Evolutionary conservation across 1,284 basidiomycete genomes (phyloP), one percentile per base, ranked within the genome.

Genomic region (Apiotrichum gracile): DNA sequence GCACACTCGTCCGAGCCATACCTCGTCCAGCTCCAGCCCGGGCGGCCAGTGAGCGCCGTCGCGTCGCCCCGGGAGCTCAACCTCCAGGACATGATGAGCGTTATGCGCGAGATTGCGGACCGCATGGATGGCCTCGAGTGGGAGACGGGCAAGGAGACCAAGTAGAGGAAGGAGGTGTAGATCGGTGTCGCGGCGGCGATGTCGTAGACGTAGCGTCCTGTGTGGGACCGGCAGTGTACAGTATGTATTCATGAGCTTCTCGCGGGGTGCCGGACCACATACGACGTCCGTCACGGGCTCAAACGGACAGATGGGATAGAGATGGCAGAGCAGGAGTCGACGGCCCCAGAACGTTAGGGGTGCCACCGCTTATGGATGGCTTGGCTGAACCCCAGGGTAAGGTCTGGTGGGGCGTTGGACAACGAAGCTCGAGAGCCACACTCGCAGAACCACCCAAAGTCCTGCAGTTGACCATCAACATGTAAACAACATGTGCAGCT

Each of bases 121-220:
- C 35, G 61, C 21, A 54, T 72, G 16, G 67, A 70, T 37, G 66
- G 67, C 2, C 48, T 73, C 19, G 62, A 67, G 22, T 73, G 70
- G 70, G 57, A 60, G 26, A 63, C 65, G 1, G 67, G 62, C 3
- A 19, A 35, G 13, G 35, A 33, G 43, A 43, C 26, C 22, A 27
- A 35, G 41, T 29, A 34, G 33, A n/a, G n/a, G n/a, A n/a, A n/a
- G 25, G 14, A 19, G 25, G 27, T 14, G n/a, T 19, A n/a, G 19
- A 26, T 31, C 27, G 9, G 41, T 29, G 8, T 21, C 8, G 4
- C 1, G 37, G 37, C 8, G n/a, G 1, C n/a, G n/a, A n/a, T 21
- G 37, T 19, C 5, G 13, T 1, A 38, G 9, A 19, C 17, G 19
- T 7, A 12, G 37, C n/a, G 37, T 10, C 13, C 10, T 21, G 4